Evolutionary conservation across 2,329 filamentous ascomycete species (phyloP).

Genomic region (Epichloe gansuensis): DNA sequence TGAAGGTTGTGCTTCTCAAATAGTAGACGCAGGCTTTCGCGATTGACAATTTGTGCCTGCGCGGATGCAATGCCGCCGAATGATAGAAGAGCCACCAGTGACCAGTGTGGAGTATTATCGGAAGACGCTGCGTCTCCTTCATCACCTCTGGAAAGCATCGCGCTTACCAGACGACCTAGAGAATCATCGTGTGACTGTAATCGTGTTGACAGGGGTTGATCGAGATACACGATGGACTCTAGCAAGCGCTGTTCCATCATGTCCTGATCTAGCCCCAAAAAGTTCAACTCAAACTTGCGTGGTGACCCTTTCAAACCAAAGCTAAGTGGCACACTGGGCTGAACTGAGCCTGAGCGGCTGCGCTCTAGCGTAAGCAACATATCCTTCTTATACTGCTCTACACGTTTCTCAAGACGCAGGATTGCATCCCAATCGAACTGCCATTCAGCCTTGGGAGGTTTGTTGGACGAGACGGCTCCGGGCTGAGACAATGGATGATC

Average conservation of each 20-base stretch:
- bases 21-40: conserved; percentile 60
- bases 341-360: conserved; percentile 2
- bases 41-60: conserved; percentile 68
- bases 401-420: conserved; percentile 47
- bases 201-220: conserved; percentile 18
- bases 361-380: conserved; percentile 15
- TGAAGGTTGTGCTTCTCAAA: conserved; percentile 63
- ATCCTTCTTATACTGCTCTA: conserved; percentile 25
- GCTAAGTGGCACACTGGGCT: not conserved
- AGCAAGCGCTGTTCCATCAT: conserved; percentile 36
- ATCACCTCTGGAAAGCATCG: conserved; percentile 22
- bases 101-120: conserved; percentile 41
- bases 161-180: conserved; percentile 28
- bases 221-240: conserved; percentile 36
- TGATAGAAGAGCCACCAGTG: conserved; percentile 55
- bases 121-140: conserved; percentile 7
- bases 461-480: conserved; percentile 31
- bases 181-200: conserved; percentile 19
- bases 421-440: conserved; percentile 62
- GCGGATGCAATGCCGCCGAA: conserved; percentile 61
- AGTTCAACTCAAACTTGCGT: conserved; percentile 20
- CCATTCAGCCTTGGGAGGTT: conserved; percentile 52
- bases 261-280: conserved; percentile 36
- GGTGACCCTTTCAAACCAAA: conserved; percentile 5
- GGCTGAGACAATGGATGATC: conserved; percentile 53